Evolutionary conservation across 805 yeast genomes (phyloP).

Genomic region (Candida sithepensis): DNA sequence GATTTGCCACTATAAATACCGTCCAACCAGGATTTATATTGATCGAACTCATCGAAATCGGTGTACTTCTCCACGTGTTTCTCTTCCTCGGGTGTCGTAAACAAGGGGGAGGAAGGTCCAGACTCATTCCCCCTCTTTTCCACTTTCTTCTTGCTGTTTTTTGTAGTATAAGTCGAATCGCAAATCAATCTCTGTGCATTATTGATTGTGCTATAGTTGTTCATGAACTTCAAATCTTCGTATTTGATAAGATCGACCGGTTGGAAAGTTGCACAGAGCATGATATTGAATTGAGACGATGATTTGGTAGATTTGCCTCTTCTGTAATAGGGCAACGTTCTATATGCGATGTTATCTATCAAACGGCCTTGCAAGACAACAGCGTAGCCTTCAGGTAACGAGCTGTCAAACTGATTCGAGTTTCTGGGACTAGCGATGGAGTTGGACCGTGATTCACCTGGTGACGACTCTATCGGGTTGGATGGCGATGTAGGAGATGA

Average conservation of each 20-base stretch:
- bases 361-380: conserved; percentile 38
- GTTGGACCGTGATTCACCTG: neutral
- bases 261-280: conserved; percentile 25
- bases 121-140: no score
- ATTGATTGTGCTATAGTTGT: conserved; percentile 9
- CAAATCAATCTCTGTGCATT: conserved; percentile 16
- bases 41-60: conserved; percentile 20
- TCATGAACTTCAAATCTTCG: conserved; percentile 22
- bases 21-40: conserved; percentile 24
- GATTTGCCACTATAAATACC: conserved; percentile 12
- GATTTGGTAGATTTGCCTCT: conserved; percentile 1
- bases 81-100: neutral
- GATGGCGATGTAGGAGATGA: neutral
- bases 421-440: neutral
- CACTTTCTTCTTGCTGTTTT: no score
- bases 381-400: conserved; percentile 34
- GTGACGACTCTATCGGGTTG: neutral
- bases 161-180: conserved; percentile 2
- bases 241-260: conserved; percentile 24
- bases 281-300: conserved; percentile 10
- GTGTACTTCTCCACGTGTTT: conserved; percentile 5
- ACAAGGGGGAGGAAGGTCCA: neutral
- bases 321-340: conserved; percentile 4
- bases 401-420: conserved; percentile 8
- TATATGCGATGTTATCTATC: conserved; percentile 40